Evolutionary conservation across 2,329 filamentous ascomycete genomes (phyloP), one percentile per base, ranked within the genome.

Genomic region (Beauveria bassiana): DNA sequence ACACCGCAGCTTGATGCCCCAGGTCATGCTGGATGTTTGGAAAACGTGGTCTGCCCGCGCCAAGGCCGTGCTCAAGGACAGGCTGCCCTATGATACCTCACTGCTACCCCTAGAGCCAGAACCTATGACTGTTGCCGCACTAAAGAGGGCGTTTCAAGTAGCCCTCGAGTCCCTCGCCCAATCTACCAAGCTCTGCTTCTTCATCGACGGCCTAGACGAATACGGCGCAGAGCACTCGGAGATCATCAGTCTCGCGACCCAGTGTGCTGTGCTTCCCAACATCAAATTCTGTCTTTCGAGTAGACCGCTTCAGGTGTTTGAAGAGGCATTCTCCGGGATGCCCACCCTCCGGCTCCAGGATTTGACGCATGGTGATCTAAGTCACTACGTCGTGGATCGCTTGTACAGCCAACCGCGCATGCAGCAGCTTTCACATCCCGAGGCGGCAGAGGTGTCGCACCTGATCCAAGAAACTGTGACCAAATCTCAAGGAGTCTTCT

Each of bases 251-350:
- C 46, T 57, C 24, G 12, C 62, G 5, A 40, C 26, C 0, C 31
- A 31, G 6, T 42, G 63, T 14, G 24, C 62, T 1, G 20, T n/a
- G 3, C 22, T 34, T 12, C 24, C 43, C 3, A 40, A 63, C 28
- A 47, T 69, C 57, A 73, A 73, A 28, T 26, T 69, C 3, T 66
- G 69, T n/a, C 62, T 70, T 1, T 68, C 70, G 1, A 73, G 70
- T 47, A 63, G 70, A 12, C 69, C 69, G 7, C 46, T 51, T 9
- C 34, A 2, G 5, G 64, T 53, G 1, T 69, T 66, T 26, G 56
- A 65, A 20, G 47, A 66, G 0, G 52, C 56, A 1, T 68, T 69
- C 26, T 12, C 18, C 0, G 20, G 38, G 24, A 22, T 60, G n/a
- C 57, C 57, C 26, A 46, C 26, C 20, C 49, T 60, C 6, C 49